A percentile compares a stretch with the other conserved stretches of the same genome.
phyloP scores from a whole-genome alignment of 257 asterid species.

The Solanum arcanum region DNA sequence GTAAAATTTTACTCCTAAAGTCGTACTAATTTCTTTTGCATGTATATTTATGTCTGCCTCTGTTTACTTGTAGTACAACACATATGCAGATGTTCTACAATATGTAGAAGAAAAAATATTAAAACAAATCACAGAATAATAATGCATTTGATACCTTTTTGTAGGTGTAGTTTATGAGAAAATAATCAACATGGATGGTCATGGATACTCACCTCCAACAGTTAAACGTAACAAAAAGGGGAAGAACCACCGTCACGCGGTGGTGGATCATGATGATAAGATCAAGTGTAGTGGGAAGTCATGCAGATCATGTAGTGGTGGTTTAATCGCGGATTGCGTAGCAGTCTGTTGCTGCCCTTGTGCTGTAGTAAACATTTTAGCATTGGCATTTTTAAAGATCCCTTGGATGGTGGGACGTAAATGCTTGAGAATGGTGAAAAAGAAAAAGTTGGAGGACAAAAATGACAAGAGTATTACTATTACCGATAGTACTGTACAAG shows the following conservation, averaged over 20 bases:
- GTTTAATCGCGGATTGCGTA: constrained; percentile 83
- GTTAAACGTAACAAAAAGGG: background rate
- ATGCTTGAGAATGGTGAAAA: constrained; percentile 26
- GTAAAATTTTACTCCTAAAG: background rate
- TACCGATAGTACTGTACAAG: constrained; percentile 13
- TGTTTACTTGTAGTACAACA: background rate
- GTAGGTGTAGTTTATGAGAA: background rate
- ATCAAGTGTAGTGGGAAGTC: constrained; percentile 55
- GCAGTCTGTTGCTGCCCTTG: constrained; percentile 96
- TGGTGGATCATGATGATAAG: constrained; percentile 18
- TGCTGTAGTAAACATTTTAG: constrained; percentile 64
- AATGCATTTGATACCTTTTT: background rate
- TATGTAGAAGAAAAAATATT: background rate
- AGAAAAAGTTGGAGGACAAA: constrained; percentile 14
- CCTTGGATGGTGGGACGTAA: constrained; percentile 78
- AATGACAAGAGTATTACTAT: background rate
- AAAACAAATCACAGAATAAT: background rate
- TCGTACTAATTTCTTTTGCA: background rate
- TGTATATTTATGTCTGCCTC: background rate
- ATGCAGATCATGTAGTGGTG: constrained; percentile 81
- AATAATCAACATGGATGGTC: constrained; percentile 8
- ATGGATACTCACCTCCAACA: constrained; percentile 5
- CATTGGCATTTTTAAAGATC: constrained; percentile 58
- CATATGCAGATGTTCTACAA: background rate
- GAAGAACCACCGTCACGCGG: constrained; percentile 2